Conservation (phyloP, 371 early-diverging fungal species). For the Syncephalastrum racemosum region DNA sequence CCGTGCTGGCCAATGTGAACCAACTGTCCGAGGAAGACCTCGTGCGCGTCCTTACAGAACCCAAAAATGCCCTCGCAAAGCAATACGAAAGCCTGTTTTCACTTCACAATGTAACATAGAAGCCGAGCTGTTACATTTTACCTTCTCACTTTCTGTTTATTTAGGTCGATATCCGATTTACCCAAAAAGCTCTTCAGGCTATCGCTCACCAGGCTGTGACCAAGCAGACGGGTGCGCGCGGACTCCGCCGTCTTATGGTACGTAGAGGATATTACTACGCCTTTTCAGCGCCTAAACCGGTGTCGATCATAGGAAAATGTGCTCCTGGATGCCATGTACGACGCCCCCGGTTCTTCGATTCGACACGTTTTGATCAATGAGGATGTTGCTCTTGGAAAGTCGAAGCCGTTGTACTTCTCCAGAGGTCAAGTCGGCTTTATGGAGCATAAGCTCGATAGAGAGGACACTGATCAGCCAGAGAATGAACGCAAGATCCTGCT, state of each 20-base stretch:
- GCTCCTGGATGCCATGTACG: slow-evolving; percentile 73
- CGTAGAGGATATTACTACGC: background rate
- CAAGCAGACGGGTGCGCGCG: slow-evolving; percentile 82
- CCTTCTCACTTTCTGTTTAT: slow-evolving; percentile 2
- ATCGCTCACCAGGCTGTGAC: slow-evolving; percentile 71
- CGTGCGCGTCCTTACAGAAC: slow-evolving; percentile 71
- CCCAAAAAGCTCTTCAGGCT: slow-evolving; percentile 55
- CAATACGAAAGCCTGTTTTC: slow-evolving; percentile 74
- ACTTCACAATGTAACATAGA: slow-evolving; percentile 44
- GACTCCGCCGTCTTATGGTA: slow-evolving; percentile 76
- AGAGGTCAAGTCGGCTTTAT: slow-evolving; percentile 51
- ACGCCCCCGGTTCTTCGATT: slow-evolving; percentile 66
- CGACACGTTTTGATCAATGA: slow-evolving; percentile 60
- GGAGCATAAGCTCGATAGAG: slow-evolving; percentile 15
- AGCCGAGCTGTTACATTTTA: background rate
- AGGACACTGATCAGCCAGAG: slow-evolving; percentile 5
- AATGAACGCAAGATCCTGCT: slow-evolving; percentile 7
- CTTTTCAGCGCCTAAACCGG: background rate
- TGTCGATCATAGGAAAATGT: slow-evolving; percentile 49
- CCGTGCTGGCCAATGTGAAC: slow-evolving; percentile 70
- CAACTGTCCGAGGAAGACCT: slow-evolving; percentile 61
- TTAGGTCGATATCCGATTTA: slow-evolving; percentile 57
- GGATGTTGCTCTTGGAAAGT: slow-evolving; percentile 45
- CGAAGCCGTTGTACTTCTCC: slow-evolving; percentile 58
- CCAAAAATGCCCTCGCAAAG: slow-evolving; percentile 73